Base-by-base conservation (phyloP, 768 basidiomycete species). In the Agrocybe pediades region DNA sequence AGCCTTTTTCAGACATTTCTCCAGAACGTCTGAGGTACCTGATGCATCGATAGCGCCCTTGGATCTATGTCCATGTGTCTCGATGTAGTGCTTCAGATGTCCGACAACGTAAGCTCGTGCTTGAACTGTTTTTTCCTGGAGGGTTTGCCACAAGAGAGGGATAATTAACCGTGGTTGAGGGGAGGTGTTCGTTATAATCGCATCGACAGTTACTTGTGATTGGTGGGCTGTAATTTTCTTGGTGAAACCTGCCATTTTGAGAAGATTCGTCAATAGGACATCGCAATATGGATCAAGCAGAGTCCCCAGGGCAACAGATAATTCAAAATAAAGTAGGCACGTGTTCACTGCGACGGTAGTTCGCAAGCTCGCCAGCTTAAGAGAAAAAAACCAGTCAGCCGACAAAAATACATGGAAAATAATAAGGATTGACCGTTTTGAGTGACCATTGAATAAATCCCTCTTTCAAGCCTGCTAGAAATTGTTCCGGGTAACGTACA, bases 211-310 rank as follows among this genome's bases (percentile, higher is more conserved):
- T 2, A 79, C 74, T 67, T 98, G 97, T 0, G 95, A 91, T 54
- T 88, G 88, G 51, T 92, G 87, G 3, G 90, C 92, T 20, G 85
- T 82, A 44, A 98, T 86, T 68, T 95, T 96, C 72, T 99, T 99
- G 26, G 95, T 98, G 50, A 91, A 86, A 7, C 85, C 86, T 24
- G 90, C 85, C 90, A 98, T 89, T 57, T 85, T 86, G 39, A 95
- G 76, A 11, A 95, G 80, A 62, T 88, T 82, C n/a, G 81, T 80
- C 54, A 93, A 76, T 2, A 97, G 64, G 1, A 77, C 68, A 45
- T 98, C 97, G 64, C 87, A 87, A 62, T 89, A 83, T 0, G 86
- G 86, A 65, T 98, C 95, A 42, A 98, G 73, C 15, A 77, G 68
- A 9, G 81, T 62, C 41, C 85, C 85, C 25, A 98, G 81, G 15